These are phyloP conservation scores for Globisporangium abappressorium DNA, from an alignment of 352 stramenopile genomes.

Conservation along the genomic window DNA sequence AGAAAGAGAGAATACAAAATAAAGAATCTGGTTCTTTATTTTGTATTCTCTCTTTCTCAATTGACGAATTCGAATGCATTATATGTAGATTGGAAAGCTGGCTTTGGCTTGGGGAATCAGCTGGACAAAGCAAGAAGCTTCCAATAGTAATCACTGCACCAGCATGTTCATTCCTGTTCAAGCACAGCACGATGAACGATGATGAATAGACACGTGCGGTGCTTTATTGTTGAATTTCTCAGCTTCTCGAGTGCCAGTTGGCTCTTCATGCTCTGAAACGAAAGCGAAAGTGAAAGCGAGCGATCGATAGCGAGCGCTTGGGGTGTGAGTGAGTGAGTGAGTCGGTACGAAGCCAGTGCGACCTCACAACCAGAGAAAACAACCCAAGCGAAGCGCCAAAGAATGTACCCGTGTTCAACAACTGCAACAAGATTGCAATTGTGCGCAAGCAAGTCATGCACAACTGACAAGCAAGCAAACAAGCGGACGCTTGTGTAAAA, in stretches of 20 bases:
- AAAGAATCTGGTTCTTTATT: no score
- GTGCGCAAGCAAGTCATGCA: neutral
- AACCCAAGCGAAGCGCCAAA: neutral
- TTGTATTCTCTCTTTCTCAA: no score
- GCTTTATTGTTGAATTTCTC: neutral
- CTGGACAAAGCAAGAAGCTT: no score
- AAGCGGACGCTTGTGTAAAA: no score
- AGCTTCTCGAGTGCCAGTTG: neutral
- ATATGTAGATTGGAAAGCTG: no score
- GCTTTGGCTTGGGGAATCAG: no score
- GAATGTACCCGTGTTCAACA: neutral
- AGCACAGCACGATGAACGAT: neutral
- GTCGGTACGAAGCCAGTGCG: neutral
- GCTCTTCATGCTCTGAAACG: neutral
- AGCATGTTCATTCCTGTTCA: neutral
- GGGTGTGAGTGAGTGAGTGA: no score
- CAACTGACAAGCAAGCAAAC: neutral
- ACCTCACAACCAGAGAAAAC: neutral
- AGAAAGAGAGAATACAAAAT: neutral
- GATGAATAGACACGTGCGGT: neutral
- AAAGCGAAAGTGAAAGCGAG: no score
- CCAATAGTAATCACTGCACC: neutral
- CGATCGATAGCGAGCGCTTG: neutral
- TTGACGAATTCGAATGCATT: no score
- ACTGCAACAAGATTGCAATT: neutral